Evolutionary conservation across 768 basidiomycete species (phyloP), one percentile per base, ranked within the genome.

Genomic region (Mycena metata): DNA sequence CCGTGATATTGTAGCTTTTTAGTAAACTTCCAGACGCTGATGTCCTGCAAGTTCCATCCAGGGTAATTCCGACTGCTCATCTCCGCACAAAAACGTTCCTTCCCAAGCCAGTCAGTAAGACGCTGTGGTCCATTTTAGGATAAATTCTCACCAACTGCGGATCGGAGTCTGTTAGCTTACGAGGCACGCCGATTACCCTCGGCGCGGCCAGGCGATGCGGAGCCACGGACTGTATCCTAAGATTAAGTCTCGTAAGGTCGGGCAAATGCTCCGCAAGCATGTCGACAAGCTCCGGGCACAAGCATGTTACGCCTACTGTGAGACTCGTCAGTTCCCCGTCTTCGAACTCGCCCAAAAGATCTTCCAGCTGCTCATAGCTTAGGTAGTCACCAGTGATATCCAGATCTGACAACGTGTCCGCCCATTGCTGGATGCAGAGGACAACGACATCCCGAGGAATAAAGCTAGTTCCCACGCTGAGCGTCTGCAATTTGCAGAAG

Each of bases 261-360:
- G 68, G 68, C 57, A 69, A 15, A 13, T 35, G 19, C 43, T 43
- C 55, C 55, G 61, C 61, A 16, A 69, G 50, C 50, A 47, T 43
- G 50, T 69, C 68, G 6, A 69, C 39, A 52, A 69, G 62, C 57
- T 69, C 58, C 58, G 68, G 68, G 21, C 50, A 64, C 43, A 69
- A 30, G 51, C 51, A 54, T 42, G 26, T 33, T 51, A 64, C 43
- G 19, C 41, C 35, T 23, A 64, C n/a, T 8, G 0, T 58, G 33
- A 69, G 41, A 16, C 24, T 54, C 16, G 9, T 21, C 35, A 64
- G 45, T 12, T 6, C 50, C 2, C 36, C 21, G 43, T 43, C 62
- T 16, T 12, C 35, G 11, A 41, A 16, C 26, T 36, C 35, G 35
- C 4, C 19, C 23, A 64, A 26, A 11, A 69, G 13, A 6, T n/a